These are phyloP conservation scores for Trametes punicea DNA, from an alignment of 768 basidiomycete genomes.

Conservation along the genomic window DNA sequence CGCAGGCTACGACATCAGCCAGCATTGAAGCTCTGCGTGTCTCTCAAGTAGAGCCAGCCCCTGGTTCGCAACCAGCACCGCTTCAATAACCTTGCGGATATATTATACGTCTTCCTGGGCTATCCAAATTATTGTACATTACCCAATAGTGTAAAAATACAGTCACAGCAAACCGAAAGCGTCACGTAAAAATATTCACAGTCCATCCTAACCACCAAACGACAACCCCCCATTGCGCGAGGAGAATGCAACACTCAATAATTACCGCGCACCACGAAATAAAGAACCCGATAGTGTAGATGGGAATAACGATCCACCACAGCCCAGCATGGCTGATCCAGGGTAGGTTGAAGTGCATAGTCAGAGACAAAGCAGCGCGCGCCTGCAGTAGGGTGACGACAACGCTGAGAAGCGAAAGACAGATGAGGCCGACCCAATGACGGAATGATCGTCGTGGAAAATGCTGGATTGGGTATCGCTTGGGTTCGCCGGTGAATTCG, in stretches of 20 bases:
- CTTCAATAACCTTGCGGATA: neutral
- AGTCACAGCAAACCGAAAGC: conserved; percentile 12
- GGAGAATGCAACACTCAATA: conserved; percentile 54
- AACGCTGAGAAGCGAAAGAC: conserved; percentile 50
- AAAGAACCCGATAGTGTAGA: conserved; percentile 60
- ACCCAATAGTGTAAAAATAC: conserved; percentile 13
- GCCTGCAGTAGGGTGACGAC: conserved; percentile 51
- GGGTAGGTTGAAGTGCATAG: conserved; percentile 49
- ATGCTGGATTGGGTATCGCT: conserved; percentile 55
- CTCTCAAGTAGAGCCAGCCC: neutral
- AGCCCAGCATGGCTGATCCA: conserved; percentile 60
- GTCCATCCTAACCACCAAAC: conserved; percentile 79
- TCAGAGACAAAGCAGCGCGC: conserved; percentile 55
- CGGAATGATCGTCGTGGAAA: conserved; percentile 61
- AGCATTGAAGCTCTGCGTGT: too few species aligned
- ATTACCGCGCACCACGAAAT: conserved; percentile 67
- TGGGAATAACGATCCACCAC: conserved; percentile 59
- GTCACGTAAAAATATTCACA: conserved; percentile 45
- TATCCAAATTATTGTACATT: conserved; percentile 7
- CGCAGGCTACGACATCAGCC: neutral
- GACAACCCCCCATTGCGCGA: conserved; percentile 55
- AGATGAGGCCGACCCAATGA: conserved; percentile 63
- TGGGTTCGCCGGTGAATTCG: conserved; percentile 76
- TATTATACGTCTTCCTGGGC: neutral
- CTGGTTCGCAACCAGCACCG: neutral